phyloP scores from a whole-genome alignment of 1,139 yeast genomes.

The Schizosaccharomyces versatilis region DNA sequence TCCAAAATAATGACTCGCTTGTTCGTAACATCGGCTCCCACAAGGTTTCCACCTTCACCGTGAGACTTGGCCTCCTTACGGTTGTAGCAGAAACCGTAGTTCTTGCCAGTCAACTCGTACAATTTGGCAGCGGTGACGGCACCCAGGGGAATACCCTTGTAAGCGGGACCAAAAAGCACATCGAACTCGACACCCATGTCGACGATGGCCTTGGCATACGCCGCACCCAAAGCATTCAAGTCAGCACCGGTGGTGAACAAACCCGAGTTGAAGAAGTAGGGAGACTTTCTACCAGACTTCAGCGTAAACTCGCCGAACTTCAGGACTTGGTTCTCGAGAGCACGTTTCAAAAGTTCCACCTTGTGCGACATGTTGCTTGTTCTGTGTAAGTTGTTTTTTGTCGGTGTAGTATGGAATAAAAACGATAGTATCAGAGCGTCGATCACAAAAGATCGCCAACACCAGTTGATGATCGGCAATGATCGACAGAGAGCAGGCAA shows the following conservation, averaged over 20 bases:
- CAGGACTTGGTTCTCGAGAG: neutral
- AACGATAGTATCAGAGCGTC: too few species aligned
- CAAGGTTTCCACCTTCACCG: slow-evolving; percentile 93
- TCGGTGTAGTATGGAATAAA: too few species aligned
- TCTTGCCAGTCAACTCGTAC: slow-evolving; percentile 46
- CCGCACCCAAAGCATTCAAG: slow-evolving; percentile 55
- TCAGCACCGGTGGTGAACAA: slow-evolving; percentile 62
- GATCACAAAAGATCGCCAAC: too few species aligned
- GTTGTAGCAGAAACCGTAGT: slow-evolving; percentile 24
- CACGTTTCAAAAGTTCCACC: neutral
- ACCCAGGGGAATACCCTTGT: slow-evolving; percentile 89
- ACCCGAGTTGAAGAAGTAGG: slow-evolving; percentile 90
- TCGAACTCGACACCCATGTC: slow-evolving; percentile 59
- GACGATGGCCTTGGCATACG: slow-evolving; percentile 75
- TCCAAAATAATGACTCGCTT: slow-evolving; percentile 68
- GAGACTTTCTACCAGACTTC: slow-evolving; percentile 38
- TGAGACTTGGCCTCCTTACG: slow-evolving; percentile 77
- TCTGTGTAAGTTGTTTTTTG: neutral
- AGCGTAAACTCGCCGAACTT: neutral
- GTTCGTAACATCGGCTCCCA: slow-evolving; percentile 53
- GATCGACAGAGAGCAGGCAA: too few species aligned
- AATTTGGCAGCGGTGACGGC: slow-evolving; percentile 81
- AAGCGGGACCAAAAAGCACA: slow-evolving; percentile 88
- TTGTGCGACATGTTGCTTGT: neutral
- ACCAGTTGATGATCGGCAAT: too few species aligned